phyloP scores from a whole-genome alignment of 345 rosid species.

The Camelina sativa region DNA sequence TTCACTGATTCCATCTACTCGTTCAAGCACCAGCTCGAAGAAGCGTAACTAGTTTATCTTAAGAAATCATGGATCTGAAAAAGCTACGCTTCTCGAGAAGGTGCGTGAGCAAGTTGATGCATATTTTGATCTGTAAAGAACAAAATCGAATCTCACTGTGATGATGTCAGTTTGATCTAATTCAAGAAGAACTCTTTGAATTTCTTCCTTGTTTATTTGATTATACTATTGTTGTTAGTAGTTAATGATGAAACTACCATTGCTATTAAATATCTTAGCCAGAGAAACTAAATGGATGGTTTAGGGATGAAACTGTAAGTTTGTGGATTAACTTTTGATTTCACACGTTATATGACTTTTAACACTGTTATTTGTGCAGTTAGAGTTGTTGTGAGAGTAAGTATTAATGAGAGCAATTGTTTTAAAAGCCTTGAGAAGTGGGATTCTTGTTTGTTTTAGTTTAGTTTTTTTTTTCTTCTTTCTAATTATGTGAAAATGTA shows the following conservation, averaged over 20 bases:
- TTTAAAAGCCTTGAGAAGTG: no score
- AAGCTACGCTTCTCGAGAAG: conserved; percentile 22
- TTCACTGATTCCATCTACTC: conserved; percentile 14
- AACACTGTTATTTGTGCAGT: neutral
- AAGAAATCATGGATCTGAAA: neutral
- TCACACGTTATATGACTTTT: neutral
- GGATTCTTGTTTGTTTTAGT: no score
- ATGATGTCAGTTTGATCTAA: neutral
- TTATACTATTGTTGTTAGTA: neutral
- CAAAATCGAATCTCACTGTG: neutral
- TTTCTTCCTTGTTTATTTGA: neutral
- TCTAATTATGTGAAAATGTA: no score
- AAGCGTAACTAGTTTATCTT: neutral
- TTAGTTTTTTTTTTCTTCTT: no score
- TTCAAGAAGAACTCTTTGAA: neutral
- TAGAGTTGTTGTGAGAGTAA: no score
- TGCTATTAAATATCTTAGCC: neutral
- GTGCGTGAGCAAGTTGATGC: conserved; percentile 19
- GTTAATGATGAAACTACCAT: neutral
- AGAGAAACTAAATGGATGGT: neutral
- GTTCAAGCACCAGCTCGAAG: conserved; percentile 27
- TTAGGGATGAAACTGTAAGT: neutral
- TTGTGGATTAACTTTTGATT: neutral
- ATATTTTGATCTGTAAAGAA: conserved; percentile 1
- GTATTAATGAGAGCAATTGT: no score